These are phyloP conservation scores for Acer saccharum DNA, from an alignment of 345 rosid species.

Conservation along the genomic window DNA sequence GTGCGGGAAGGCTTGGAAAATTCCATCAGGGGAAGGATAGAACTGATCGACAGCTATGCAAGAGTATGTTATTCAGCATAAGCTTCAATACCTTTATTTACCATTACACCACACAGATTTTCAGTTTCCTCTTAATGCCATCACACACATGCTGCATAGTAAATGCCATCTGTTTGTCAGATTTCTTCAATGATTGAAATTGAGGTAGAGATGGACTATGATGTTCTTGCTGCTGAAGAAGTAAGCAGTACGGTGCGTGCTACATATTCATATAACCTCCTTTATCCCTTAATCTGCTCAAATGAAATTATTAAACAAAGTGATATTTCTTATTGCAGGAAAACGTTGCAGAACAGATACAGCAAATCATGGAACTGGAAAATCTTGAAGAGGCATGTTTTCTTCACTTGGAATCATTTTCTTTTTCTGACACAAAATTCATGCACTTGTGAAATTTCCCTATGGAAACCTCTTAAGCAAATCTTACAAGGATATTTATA, in stretches of 20 bases:
- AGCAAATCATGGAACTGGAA: constrained; percentile 91
- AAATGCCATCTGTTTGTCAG: constrained; percentile 36
- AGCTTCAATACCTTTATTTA: constrained; percentile 15
- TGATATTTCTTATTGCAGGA: constrained; percentile 51
- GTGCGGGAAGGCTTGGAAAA: constrained; percentile 80
- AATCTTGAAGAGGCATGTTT: constrained; percentile 86
- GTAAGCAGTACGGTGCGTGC: constrained; percentile 68
- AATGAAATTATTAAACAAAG: constrained; percentile 7
- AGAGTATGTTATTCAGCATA: constrained; percentile 50
- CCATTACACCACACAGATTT: neutral
- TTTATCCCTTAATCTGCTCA: constrained; percentile 1
- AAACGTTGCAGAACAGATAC: constrained; percentile 76
- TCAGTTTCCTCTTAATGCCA: constrained; percentile 8
- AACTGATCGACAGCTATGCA: constrained; percentile 90
- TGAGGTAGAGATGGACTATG: constrained; percentile 90
- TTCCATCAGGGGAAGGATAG: constrained; percentile 78
- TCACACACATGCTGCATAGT: constrained; percentile 9
- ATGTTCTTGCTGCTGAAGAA: constrained; percentile 96
- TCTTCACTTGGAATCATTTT: constrained; percentile 4
- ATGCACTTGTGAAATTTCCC: neutral
- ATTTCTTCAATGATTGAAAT: constrained; percentile 98
- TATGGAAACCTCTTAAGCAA: constrained; percentile 5
- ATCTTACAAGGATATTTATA: neutral
- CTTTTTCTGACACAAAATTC: neutral
- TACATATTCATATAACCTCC: neutral